Conservation (phyloP, 805 yeast species). For the Schizosaccharomyces osmophilus region DNA sequence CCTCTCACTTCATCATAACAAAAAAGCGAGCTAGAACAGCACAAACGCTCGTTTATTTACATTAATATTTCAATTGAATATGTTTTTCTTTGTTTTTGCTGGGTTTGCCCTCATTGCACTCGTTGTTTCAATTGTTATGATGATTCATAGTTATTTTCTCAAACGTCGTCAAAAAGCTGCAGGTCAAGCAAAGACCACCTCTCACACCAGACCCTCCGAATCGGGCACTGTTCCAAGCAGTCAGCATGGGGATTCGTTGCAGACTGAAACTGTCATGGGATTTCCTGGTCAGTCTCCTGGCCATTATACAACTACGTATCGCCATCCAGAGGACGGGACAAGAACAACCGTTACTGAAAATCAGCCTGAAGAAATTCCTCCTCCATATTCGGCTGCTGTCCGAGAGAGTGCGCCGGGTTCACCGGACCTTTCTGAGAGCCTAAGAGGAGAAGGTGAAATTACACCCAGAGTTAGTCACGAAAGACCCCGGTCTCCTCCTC, state of each 20-base stretch:
- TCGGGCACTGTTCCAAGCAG: neutral
- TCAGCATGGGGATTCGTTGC: neutral
- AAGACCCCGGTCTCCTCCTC: neutral
- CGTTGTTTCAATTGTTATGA: neutral
- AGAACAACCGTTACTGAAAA: neutral
- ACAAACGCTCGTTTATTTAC: too few species aligned
- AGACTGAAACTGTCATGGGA: too few species aligned
- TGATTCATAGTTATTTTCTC: neutral
- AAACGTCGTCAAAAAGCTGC: neutral
- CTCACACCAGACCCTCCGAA: neutral
- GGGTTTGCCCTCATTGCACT: neutral
- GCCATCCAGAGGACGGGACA: neutral
- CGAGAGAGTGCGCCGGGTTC: neutral
- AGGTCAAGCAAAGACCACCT: neutral
- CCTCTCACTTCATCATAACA: too few species aligned
- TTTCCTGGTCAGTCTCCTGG: too few species aligned
- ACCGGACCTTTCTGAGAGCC: too few species aligned
- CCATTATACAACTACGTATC: too few species aligned
- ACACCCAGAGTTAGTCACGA: neutral
- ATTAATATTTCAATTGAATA: neutral
- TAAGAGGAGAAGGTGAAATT: too few species aligned
- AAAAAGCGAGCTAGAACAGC: too few species aligned
- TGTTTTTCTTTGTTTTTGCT: neutral
- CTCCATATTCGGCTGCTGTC: neutral
- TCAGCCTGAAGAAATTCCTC: neutral